Conservation (phyloP, 371 early-diverging fungal genomes). For the Sanchytrium tribonematis region DNA sequence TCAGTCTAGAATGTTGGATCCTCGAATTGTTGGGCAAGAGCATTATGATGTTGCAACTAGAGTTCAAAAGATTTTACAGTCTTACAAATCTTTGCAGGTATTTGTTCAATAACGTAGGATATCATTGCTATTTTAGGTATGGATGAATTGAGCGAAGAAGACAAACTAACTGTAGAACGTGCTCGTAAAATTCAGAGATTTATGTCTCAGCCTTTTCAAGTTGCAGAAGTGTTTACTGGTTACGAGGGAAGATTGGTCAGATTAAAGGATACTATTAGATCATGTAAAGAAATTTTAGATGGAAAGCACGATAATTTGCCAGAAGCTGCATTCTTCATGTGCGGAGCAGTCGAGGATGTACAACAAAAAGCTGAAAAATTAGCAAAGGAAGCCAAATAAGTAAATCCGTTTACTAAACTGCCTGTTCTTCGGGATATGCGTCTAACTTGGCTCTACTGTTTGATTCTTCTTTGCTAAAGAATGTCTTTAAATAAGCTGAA, state of each 20-base stretch:
- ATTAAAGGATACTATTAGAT: slow-evolving; percentile 74
- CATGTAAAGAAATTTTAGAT: slow-evolving; percentile 79
- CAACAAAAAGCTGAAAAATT: slow-evolving; percentile 70
- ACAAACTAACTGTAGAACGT: slow-evolving; percentile 85
- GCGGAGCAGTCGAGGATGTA: slow-evolving; percentile 84
- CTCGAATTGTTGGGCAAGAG: slow-evolving; percentile 77
- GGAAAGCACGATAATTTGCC: slow-evolving; percentile 83
- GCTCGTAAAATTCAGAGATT: slow-evolving; percentile 60
- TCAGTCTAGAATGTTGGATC: slow-evolving; percentile 89
- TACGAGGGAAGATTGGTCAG: slow-evolving; percentile 78
- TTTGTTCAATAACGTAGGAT: slow-evolving; percentile 19
- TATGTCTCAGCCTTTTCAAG: slow-evolving; percentile 91
- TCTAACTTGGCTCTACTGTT: neutral
- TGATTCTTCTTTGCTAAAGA: neutral
- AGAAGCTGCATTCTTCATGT: slow-evolving; percentile 88
- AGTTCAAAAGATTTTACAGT: slow-evolving; percentile 80
- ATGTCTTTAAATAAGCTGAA: neutral
- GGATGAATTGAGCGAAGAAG: slow-evolving; percentile 90
- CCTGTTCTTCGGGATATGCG: neutral
- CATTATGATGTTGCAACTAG: slow-evolving; percentile 82
- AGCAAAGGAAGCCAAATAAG: slow-evolving; percentile 21
- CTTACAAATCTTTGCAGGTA: slow-evolving; percentile 75
- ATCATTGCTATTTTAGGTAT: slow-evolving; percentile 22
- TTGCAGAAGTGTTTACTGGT: slow-evolving; percentile 91
- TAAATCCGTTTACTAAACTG: neutral